Evolutionary conservation across 352 stramenopile genomes (phyloP).

Genomic region (Phytopythium mirpurense): DNA sequence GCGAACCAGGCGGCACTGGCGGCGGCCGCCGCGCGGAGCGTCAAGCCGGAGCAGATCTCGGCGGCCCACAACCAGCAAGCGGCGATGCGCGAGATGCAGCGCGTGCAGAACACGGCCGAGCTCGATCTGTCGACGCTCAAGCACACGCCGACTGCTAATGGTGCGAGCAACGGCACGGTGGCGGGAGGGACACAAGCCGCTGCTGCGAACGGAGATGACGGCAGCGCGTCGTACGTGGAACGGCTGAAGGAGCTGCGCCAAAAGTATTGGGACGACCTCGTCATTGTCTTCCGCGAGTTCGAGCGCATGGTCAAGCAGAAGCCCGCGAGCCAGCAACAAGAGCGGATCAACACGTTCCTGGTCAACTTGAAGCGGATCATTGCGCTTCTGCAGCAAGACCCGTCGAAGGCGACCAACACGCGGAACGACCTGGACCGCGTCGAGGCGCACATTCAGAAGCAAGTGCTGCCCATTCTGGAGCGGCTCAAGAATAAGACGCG

Average conservation of each 20-base stretch:
- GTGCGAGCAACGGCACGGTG: conserved; percentile 12
- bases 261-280: conserved; percentile 82
- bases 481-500: conserved; percentile 71
- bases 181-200: conserved; percentile 7
- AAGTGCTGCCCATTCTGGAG: conserved; percentile 74
- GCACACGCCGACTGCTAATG: conserved; percentile 13
- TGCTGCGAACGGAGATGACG: conserved; percentile 8
- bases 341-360: conserved; percentile 79
- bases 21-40: conserved; percentile 20
- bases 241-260: conserved; percentile 66
- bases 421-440: conserved; percentile 78
- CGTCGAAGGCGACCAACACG: conserved; percentile 70
- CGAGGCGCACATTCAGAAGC: conserved; percentile 79
- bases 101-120: conserved; percentile 48
- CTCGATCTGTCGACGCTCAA: conserved; percentile 36
- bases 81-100: conserved; percentile 54
- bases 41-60: conserved; percentile 55
- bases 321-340: conserved; percentile 66
- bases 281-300: conserved; percentile 83
- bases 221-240: conserved; percentile 57
- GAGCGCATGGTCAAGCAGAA: conserved; percentile 85
- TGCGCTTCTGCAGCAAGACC: conserved; percentile 72
- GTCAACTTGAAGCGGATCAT: conserved; percentile 81
- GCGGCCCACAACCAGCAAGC: conserved; percentile 60
- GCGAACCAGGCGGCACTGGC: conserved; percentile 21